Evolutionary conservation across 2,329 filamentous ascomycete species (phyloP).

Genomic region (Calonectria ilicicola): DNA sequence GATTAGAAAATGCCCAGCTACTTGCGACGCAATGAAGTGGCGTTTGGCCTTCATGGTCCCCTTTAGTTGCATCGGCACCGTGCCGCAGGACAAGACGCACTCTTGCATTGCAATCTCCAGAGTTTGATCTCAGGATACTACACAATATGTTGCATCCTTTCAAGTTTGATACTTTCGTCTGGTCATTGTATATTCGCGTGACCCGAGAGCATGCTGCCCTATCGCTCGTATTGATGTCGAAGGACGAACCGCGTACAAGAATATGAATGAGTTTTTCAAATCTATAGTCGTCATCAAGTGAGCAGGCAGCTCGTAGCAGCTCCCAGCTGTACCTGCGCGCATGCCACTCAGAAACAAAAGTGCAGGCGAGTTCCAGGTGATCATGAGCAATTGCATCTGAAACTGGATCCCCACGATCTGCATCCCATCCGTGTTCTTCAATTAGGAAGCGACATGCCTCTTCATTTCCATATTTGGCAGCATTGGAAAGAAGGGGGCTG

Average conservation of each 20-base stretch:
- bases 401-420: background rate
- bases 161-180: too few relatives aligned
- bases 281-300: background rate
- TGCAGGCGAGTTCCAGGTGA: background rate
- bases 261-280: background rate
- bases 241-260: background rate
- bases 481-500: background rate
- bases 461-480: background rate
- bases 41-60: background rate
- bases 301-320: background rate
- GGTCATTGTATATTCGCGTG: too few relatives aligned
- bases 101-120: background rate
- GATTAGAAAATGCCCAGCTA: background rate
- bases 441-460: background rate
- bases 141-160: background rate
- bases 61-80: background rate
- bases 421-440: background rate
- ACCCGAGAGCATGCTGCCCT: too few relatives aligned
- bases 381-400: background rate
- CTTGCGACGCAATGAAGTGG: background rate
- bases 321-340: background rate
- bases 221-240: background rate
- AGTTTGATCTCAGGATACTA: background rate
- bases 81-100: background rate
- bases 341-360: background rate